Percentiles rank a stretch among this genome's conserved stretches.
phyloP scores from a whole-genome alignment of 768 basidiomycete species.

The Amylocystis lapponica region DNA sequence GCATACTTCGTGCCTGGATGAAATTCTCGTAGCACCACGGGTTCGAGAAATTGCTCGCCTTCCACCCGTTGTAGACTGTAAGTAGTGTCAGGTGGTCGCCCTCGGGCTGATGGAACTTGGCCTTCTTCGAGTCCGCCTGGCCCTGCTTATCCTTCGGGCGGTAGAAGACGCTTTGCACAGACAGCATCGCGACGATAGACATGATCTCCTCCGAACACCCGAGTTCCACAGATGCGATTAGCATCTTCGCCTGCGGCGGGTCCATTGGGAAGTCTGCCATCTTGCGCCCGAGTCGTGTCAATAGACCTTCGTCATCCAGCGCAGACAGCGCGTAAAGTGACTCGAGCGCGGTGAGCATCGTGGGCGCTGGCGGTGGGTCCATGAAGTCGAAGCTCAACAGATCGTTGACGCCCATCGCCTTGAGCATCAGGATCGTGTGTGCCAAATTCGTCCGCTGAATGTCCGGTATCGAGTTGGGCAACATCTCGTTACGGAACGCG shows the following conservation, averaged over 20 bases:
- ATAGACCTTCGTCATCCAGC: slow-evolving; percentile 90
- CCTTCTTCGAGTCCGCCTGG: slow-evolving; percentile 98
- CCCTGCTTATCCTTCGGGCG: slow-evolving; percentile 99
- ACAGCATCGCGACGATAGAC: slow-evolving; percentile 96
- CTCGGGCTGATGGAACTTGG: slow-evolving; percentile 98
- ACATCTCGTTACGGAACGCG: slow-evolving; percentile 98
- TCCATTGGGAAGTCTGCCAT: slow-evolving; percentile 99
- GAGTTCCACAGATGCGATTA: slow-evolving; percentile 95
- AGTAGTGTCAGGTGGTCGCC: slow-evolving; percentile 90
- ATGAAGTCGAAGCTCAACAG: slow-evolving; percentile 98
- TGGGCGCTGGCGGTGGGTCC: slow-evolving; percentile 97
- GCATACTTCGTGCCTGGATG: slow-evolving; percentile 96
- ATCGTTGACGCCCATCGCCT: slow-evolving; percentile 99
- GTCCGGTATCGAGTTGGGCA: slow-evolving; percentile 95
- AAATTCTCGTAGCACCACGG: slow-evolving; percentile 99
- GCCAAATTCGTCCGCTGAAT: slow-evolving; percentile 95
- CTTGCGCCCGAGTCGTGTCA: slow-evolving; percentile 92
- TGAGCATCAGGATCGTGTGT: slow-evolving; percentile 88
- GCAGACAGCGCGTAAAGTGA: slow-evolving; percentile 93
- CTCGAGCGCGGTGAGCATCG: slow-evolving; percentile 94
- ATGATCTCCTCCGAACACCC: slow-evolving; percentile 98
- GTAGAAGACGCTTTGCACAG: slow-evolving; percentile 95
- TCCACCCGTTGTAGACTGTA: slow-evolving; percentile 99
- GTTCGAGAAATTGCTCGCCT: slow-evolving; percentile 91
- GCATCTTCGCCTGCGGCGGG: slow-evolving; percentile 92